These are phyloP conservation scores for Leccinum uliginosum DNA, from an alignment of 768 basidiomycete genomes.

Conservation along the genomic window DNA sequence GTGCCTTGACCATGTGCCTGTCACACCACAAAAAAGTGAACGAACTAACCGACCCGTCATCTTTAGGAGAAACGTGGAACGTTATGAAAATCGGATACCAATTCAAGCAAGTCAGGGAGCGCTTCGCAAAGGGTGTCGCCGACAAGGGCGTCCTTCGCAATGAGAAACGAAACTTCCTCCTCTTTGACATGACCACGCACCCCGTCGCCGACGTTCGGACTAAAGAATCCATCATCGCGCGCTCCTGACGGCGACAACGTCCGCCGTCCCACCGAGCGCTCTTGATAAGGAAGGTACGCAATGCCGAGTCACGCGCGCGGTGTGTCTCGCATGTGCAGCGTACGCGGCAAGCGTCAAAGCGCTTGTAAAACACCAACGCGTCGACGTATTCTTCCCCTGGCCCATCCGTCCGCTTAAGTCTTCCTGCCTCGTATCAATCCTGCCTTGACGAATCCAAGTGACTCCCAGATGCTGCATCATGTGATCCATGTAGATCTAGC, in stretches of 20 bases:
- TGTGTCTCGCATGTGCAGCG: slow-evolving; percentile 84
- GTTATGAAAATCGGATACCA: slow-evolving; percentile 99
- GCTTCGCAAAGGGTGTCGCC: slow-evolving; percentile 93
- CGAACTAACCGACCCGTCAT: background rate
- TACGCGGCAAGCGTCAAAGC: slow-evolving; percentile 83
- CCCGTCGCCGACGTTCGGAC: slow-evolving; percentile 91
- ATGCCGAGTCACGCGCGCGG: slow-evolving; percentile 74
- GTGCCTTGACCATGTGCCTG: background rate
- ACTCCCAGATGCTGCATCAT: slow-evolving; percentile 72
- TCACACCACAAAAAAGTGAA: background rate
- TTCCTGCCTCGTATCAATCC: slow-evolving; percentile 72
- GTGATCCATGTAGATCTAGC: background rate
- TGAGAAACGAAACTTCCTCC: slow-evolving; percentile 96
- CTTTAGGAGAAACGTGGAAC: slow-evolving; percentile 97
- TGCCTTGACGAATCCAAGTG: slow-evolving; percentile 71
- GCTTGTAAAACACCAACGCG: slow-evolving; percentile 81
- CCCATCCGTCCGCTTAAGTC: slow-evolving; percentile 62
- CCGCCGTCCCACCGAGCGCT: slow-evolving; percentile 71
- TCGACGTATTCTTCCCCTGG: slow-evolving; percentile 84
- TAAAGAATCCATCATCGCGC: slow-evolving; percentile 79
- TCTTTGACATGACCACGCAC: slow-evolving; percentile 99
- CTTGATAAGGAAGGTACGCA: slow-evolving; percentile 75
- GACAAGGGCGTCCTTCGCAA: slow-evolving; percentile 99
- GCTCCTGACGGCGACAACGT: slow-evolving; percentile 79
- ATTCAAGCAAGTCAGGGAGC: slow-evolving; percentile 96